Base-by-base conservation (phyloP, 2,329 filamentous ascomycete species). In the Cryoendolithus antarcticus region DNA sequence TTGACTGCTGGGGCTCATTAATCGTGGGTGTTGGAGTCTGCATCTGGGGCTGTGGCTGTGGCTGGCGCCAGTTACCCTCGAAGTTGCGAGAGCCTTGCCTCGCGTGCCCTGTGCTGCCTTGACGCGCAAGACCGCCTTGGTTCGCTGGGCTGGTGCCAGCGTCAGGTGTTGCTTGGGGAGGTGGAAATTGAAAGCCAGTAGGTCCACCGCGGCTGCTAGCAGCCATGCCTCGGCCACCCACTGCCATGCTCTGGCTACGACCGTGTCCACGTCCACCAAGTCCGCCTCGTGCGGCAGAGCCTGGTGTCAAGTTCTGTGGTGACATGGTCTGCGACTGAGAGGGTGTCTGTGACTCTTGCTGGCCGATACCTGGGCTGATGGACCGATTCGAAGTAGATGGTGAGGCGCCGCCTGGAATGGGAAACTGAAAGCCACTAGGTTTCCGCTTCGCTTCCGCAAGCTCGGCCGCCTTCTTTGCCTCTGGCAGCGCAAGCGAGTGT, bases 391-490 rank as follows among this genome's bases (percentile, higher is more conserved):
- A 54, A 29, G 60, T 62, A 30, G 65, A 62, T 11, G 64, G 59
- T 34, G 64, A 54, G 32, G 54, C 60, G 39, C 74, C 74, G 35
- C 74, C 75, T 36, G 86, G 83, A 38, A 80, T 77, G 10, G 91
- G 89, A 60, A 98, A 98, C 59, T 94, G 88, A 64, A 96, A 98
- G 42, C 80, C 86, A 47, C 84, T 86, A 45, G 88, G 86, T 40
- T 89, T 93, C 62, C 88, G 75, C 67, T 95, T 95, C 70, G 94
- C 89, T 65, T 98, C 91, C 35, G 91, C 91, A 47, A 94, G 66
- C 62, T 98, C 91, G 41, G 91, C 91, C 35, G 91, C 91, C 68
- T 95, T 96, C 67, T 94, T 96, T 36, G 91, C 91, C 63, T 98
- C 91, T 30, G 88, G 85, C 48, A 98, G 70, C 47, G 88, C 91